Evolutionary conservation across 345 rosid species (phyloP).

Genomic region (Bretschneidera sinensis): DNA sequence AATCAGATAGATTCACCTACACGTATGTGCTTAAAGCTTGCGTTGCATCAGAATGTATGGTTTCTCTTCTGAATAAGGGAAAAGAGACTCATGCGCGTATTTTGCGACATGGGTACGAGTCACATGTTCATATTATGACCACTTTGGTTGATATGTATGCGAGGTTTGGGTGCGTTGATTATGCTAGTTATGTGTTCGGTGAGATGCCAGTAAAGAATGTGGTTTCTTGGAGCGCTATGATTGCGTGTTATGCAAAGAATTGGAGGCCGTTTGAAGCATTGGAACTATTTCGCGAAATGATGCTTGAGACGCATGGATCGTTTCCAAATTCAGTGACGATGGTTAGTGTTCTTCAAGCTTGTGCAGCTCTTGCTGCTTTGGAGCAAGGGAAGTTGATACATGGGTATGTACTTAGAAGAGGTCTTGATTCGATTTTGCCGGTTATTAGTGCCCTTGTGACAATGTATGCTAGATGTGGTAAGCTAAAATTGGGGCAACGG

Average conservation of each 20-base stretch:
- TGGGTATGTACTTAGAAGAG: slow-evolving; percentile 67
- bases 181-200: slow-evolving; percentile 51
- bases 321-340: slow-evolving; percentile 72
- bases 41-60: slow-evolving; percentile 48
- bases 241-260: slow-evolving; percentile 69
- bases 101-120: slow-evolving; percentile 53
- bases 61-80: slow-evolving; percentile 41
- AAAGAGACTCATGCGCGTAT: slow-evolving; percentile 82
- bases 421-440: slow-evolving; percentile 71
- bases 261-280: slow-evolving; percentile 64
- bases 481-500: slow-evolving; percentile 53
- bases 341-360: slow-evolving; percentile 93
- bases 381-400: slow-evolving; percentile 83
- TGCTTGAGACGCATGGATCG: slow-evolving; percentile 36
- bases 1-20: slow-evolving; percentile 80
- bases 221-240: slow-evolving; percentile 93
- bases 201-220: slow-evolving; percentile 63
- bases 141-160: slow-evolving; percentile 90
- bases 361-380: slow-evolving; percentile 78
- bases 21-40: slow-evolving; percentile 86
- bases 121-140: slow-evolving; percentile 69
- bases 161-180: slow-evolving; percentile 53
- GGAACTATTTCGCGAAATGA: slow-evolving; percentile 66
- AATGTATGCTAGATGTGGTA: slow-evolving; percentile 82
- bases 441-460: slow-evolving; percentile 74